phyloP scores from a whole-genome alignment of 176 grass and related monocot genomes.

The Elymus sibiricus region DNA sequence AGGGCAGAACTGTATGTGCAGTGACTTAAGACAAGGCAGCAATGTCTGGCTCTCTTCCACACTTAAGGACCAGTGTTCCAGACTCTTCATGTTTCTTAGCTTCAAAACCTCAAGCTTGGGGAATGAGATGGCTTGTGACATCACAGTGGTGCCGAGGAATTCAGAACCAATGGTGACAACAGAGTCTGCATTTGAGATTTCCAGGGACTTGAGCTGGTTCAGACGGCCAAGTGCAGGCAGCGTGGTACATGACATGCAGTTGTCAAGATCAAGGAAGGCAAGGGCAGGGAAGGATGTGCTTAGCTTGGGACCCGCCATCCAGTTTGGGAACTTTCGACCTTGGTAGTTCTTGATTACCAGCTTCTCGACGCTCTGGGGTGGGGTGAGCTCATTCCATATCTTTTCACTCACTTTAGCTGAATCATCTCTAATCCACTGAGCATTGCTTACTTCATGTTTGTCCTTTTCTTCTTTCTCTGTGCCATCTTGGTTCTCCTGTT shows the following conservation, averaged over 20 bases:
- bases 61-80: constrained; percentile 69
- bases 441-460: constrained; percentile 19
- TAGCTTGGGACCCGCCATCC: constrained; percentile 58
- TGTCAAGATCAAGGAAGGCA: constrained; percentile 48
- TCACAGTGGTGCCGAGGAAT: constrained; percentile 48
- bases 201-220: constrained; percentile 58
- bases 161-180: constrained; percentile 59
- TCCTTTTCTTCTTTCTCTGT: constrained; percentile 26
- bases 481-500: constrained; percentile 26
- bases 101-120: constrained; percentile 63
- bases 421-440: constrained; percentile 28
- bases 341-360: constrained; percentile 62
- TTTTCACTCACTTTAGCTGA: constrained; percentile 47
- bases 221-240: constrained; percentile 69
- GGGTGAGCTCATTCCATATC: constrained; percentile 69
- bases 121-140: constrained; percentile 43
- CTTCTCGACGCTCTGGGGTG: constrained; percentile 54
- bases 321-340: constrained; percentile 58
- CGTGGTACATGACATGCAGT: constrained; percentile 50
- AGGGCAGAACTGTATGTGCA: constrained; percentile 59
- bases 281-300: constrained; percentile 52
- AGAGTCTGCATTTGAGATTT: constrained; percentile 56
- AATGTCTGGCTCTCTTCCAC: constrained; percentile 36
- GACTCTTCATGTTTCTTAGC: constrained; percentile 60
- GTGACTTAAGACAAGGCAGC: constrained; percentile 63